These are phyloP conservation scores for Pisolithus albus DNA, from an alignment of 768 basidiomycete genomes.

Conservation along the genomic window DNA sequence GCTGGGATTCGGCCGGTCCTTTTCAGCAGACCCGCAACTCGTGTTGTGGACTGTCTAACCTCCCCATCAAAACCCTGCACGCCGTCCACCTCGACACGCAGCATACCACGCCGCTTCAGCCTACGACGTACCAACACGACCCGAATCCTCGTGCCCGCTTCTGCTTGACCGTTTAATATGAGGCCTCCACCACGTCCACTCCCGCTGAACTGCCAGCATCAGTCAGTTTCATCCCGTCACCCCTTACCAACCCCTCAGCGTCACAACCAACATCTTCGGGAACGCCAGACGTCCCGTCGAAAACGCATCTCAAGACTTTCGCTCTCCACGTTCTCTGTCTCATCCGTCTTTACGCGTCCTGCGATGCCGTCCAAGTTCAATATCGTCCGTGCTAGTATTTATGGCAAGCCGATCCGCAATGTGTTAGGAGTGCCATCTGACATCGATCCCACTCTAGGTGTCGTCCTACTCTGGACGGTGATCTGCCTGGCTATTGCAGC, in stretches of 20 bases:
- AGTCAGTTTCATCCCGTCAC: slow-evolving; percentile 11
- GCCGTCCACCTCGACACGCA: slow-evolving; percentile 16
- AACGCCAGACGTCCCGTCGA: slow-evolving; percentile 27
- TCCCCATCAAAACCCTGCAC: slow-evolving; percentile 10
- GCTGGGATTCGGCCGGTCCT: slow-evolving; percentile 13
- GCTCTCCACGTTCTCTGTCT: slow-evolving; percentile 23
- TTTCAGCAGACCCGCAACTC: slow-evolving; percentile 23
- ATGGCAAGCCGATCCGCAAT: slow-evolving; percentile 40
- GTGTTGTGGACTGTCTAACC: slow-evolving; percentile 11
- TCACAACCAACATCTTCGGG: slow-evolving; percentile 13
- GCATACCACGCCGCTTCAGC: slow-evolving; percentile 25
- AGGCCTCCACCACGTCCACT: slow-evolving; percentile 12
- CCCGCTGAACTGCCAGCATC: slow-evolving; percentile 21
- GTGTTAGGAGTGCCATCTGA: slow-evolving; percentile 1
- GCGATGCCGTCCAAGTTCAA: slow-evolving; percentile 70
- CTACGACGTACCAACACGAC: slow-evolving; percentile 11
- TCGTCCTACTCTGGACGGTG: slow-evolving; percentile 66
- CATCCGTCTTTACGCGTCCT: slow-evolving; percentile 25
- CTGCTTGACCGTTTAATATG: slow-evolving; percentile 24
- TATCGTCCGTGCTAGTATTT: slow-evolving; percentile 58
- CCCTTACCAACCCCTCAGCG: slow-evolving; percentile 10
- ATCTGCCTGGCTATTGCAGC: slow-evolving; percentile 76
- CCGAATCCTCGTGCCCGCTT: slow-evolving; percentile 24
- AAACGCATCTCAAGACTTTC: slow-evolving; percentile 16
- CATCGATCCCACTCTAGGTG: slow-evolving; percentile 32